Evolutionary conservation across 2,329 filamentous ascomycete species (phyloP).

Genomic region (Dactylonectria estremocensis): DNA sequence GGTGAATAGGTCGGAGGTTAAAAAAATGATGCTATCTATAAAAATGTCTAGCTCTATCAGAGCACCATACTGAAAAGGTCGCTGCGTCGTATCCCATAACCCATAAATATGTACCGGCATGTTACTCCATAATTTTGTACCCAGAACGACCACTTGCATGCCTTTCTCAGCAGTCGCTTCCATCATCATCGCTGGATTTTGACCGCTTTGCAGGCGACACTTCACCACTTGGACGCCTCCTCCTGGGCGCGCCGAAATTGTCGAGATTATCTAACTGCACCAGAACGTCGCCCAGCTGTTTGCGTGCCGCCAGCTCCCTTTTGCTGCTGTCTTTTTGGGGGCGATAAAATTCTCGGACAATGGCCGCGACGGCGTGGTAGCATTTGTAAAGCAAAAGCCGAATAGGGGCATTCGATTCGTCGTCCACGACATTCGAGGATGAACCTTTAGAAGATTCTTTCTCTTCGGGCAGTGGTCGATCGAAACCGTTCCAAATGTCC

Average conservation of each 20-base stretch:
- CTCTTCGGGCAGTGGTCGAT: constrained; percentile 39
- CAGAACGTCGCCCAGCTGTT: constrained; percentile 64
- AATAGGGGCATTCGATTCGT: constrained; percentile 58
- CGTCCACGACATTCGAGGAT: constrained; percentile 56
- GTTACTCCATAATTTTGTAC: background rate
- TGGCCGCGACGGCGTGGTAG: constrained; percentile 67
- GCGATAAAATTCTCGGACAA: constrained; percentile 71
- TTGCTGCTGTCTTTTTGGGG: constrained; percentile 63
- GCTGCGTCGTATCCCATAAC: constrained; percentile 22
- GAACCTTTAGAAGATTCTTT: constrained; percentile 7
- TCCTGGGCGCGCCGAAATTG: constrained; percentile 47
- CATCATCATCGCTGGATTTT: constrained; percentile 49
- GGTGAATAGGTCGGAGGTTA: background rate
- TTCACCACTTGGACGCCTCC: constrained; percentile 57
- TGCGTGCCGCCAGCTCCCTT: constrained; percentile 68
- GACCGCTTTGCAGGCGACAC: constrained; percentile 62
- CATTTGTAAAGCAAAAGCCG: constrained; percentile 71
- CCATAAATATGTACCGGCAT: constrained; percentile 28
- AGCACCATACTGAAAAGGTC: constrained; percentile 25
- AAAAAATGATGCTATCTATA: constrained; percentile 18
- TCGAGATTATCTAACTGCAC: constrained; percentile 61
- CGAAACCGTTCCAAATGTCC: constrained; percentile 66
- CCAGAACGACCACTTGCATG: background rate
- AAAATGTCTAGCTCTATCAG: constrained; percentile 9
- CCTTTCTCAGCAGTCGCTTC: constrained; percentile 18